These are phyloP conservation scores for Colletotrichum trifolii DNA, from an alignment of 2,329 filamentous ascomycete species.

Conservation along the genomic window DNA sequence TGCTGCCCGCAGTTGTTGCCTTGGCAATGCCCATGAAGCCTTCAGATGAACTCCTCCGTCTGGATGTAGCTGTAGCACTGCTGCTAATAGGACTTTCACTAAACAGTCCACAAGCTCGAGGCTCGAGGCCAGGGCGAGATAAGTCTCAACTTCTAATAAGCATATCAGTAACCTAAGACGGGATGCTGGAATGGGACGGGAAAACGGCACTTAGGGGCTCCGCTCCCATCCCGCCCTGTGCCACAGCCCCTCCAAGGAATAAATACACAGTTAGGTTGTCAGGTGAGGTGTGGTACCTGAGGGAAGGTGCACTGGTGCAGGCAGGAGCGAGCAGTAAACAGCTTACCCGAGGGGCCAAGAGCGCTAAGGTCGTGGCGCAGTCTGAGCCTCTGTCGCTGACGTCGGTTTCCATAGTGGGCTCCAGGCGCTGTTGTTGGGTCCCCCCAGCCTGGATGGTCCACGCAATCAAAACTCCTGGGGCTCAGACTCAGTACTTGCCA, in stretches of 20 bases:
- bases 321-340: neutral
- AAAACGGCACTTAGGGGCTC: conserved; percentile 10
- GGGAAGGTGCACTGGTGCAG: neutral
- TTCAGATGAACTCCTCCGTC: too few species aligned
- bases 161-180: too few species aligned
- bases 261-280: too few species aligned
- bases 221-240: neutral
- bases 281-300: too few species aligned
- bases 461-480: conserved; percentile 32
- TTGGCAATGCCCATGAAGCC: too few species aligned
- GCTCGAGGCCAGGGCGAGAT: too few species aligned
- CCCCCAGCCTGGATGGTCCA: conserved; percentile 29
- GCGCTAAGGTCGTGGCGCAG: conserved; percentile 28
- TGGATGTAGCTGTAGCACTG: too few species aligned
- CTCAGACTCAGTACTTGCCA: conserved; percentile 3
- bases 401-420: conserved; percentile 36
- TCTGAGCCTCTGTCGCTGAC: conserved; percentile 37
- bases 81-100: too few species aligned
- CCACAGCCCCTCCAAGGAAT: too few species aligned
- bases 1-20: too few species aligned
- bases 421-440: conserved; percentile 20
- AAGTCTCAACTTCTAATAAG: too few species aligned
- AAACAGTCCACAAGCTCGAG: too few species aligned
- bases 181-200: neutral
- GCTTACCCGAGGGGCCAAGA: neutral